Evolutionary conservation across 768 basidiomycete species (phyloP).

Genomic region (Pisolithus tinctorius): DNA sequence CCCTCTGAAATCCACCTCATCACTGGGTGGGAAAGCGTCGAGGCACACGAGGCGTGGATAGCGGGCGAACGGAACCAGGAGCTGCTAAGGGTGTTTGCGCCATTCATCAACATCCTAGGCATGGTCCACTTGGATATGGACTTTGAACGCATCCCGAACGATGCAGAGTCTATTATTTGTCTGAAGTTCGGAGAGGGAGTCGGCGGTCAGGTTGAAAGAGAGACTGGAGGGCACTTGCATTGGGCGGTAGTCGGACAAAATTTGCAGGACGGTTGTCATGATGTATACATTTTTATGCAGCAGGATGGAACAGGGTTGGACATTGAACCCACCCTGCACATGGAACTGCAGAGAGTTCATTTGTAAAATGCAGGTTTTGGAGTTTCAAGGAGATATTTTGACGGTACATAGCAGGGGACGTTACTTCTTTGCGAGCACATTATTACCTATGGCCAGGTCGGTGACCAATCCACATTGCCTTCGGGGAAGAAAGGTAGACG

Average conservation of each 20-base stretch:
- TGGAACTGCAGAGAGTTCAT: conserved; percentile 8
- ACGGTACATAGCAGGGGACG: no score
- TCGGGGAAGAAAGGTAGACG: no score
- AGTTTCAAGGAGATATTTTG: no score
- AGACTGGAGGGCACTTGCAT: not conserved
- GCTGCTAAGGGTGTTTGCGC: conserved; percentile 25
- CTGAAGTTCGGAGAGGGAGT: conserved; percentile 6
- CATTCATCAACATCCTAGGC: conserved; percentile 25
- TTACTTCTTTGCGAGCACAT: no score
- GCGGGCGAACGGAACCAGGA: conserved; percentile 33
- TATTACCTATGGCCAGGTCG: no score
- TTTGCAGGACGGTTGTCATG: conserved; percentile 1
- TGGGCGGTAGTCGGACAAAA: conserved; percentile 12
- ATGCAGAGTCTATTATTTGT: conserved; percentile 1
- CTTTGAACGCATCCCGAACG: conserved; percentile 25
- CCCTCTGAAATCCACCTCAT: conserved; percentile 30
- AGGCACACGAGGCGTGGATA: conserved; percentile 38
- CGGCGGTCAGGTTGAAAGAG: not conserved
- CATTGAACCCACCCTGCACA: not conserved
- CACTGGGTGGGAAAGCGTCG: conserved; percentile 39
- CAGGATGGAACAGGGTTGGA: not conserved
- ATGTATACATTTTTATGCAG: conserved; percentile 11
- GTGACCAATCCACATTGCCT: no score
- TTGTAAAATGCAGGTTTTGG: not conserved
- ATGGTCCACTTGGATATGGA: conserved; percentile 36